These are phyloP conservation scores for Xanthoconium stramineum DNA, from an alignment of 768 basidiomycete species.

Conservation along the genomic window DNA sequence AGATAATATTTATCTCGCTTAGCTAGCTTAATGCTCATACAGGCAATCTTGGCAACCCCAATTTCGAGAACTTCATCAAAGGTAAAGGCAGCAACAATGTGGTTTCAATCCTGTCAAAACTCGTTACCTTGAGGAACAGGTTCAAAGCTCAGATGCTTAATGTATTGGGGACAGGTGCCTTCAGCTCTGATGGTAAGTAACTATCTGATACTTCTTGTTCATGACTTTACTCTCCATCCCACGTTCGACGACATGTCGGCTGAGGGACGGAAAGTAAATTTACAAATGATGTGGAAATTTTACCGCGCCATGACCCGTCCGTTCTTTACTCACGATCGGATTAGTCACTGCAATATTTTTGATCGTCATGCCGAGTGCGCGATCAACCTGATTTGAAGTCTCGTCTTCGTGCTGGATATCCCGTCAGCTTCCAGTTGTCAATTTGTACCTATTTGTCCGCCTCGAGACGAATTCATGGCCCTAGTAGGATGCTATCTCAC, in stretches of 20 bases:
- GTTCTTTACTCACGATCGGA: constrained; percentile 58
- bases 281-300: constrained; percentile 64
- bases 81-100: constrained; percentile 29
- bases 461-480: background rate
- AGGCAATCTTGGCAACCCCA: constrained; percentile 50
- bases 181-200: constrained; percentile 59
- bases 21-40: background rate
- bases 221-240: constrained; percentile 10
- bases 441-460: background rate
- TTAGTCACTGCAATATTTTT: constrained; percentile 60
- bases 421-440: constrained; percentile 57
- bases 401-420: constrained; percentile 46
- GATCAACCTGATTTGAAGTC: constrained; percentile 43
- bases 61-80: constrained; percentile 60
- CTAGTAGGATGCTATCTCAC: constrained; percentile 53
- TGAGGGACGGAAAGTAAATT: no score
- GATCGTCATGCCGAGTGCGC: constrained; percentile 49
- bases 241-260: no score
- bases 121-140: constrained; percentile 19
- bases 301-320: constrained; percentile 65
- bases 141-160: constrained; percentile 43
- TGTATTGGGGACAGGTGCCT: constrained; percentile 62
- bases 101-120: background rate
- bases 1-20: background rate
- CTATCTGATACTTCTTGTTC: background rate